Percentiles rank a stretch among this genome's conserved stretches.
Conservation (phyloP, 495 filamentous ascomycete species). For the Xylaria flabelliformis region DNA sequence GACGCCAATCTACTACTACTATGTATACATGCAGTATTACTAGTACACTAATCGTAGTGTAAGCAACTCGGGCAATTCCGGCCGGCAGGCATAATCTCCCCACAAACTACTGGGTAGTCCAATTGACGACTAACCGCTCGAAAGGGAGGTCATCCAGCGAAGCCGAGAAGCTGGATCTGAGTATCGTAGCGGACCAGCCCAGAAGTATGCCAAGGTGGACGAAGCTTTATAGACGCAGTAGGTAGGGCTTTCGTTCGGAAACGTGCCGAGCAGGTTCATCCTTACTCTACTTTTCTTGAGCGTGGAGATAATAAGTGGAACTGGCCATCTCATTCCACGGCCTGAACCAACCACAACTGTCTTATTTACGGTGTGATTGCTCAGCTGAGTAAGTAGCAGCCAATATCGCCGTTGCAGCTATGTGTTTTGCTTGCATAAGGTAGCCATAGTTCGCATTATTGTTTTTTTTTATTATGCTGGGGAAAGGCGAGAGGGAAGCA, state of each 20-base stretch:
- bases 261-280: neutral
- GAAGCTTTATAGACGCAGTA: neutral
- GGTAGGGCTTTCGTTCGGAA: neutral
- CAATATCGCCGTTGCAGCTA: neutral
- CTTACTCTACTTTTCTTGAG: neutral
- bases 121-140: neutral
- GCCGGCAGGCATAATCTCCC: slow-evolving; percentile 14
- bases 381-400: neutral
- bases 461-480: too few relatives aligned
- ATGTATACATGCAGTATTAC: neutral
- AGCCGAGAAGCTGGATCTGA: neutral
- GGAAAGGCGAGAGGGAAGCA: neutral
- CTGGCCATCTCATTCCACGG: neutral
- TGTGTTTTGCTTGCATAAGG: neutral
- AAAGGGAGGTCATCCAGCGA: neutral
- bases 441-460: neutral
- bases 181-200: neutral
- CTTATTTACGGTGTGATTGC: neutral
- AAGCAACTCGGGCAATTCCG: neutral
- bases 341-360: neutral
- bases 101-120: neutral
- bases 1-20: neutral
- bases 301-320: neutral
- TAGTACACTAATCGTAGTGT: slow-evolving; percentile 18
- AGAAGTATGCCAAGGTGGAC: neutral